phyloP scores from a whole-genome alignment of 2,329 filamentous ascomycete species.

The Apiospora malaysiana region DNA sequence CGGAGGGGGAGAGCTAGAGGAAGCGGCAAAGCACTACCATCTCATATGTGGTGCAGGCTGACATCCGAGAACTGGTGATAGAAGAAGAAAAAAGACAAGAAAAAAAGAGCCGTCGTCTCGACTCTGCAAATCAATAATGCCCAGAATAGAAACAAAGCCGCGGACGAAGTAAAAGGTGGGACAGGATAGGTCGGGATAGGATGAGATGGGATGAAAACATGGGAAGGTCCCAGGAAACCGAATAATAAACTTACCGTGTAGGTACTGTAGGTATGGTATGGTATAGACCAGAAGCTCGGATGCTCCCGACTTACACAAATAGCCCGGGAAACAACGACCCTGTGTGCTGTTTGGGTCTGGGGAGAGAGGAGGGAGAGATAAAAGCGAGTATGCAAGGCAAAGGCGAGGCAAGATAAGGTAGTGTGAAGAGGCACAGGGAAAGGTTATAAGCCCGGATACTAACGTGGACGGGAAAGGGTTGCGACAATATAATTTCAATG shows the following conservation, averaged over 20 bases:
- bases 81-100: not conserved
- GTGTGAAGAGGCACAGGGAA: not conserved
- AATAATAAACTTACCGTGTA: not conserved
- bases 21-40: not conserved
- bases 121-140: conserved; percentile 11
- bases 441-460: not conserved
- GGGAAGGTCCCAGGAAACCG: conserved; percentile 6
- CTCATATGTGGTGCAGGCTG: not conserved
- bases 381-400: not conserved
- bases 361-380: not conserved
- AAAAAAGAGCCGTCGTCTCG: not conserved
- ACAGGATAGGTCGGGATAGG: not conserved
- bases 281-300: conserved; percentile 9
- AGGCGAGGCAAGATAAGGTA: conserved; percentile 10
- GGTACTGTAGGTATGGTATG: not conserved
- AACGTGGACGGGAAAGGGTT: not conserved
- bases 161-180: not conserved
- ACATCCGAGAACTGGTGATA: not conserved
- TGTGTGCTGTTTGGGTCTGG: not conserved
- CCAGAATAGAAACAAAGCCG: conserved; percentile 6
- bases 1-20: not conserved
- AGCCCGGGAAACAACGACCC: not conserved
- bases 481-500: not conserved
- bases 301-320: not conserved
- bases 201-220: not conserved